These are phyloP conservation scores for Brassica nigra DNA, from an alignment of 345 rosid species.

Conservation along the genomic window DNA sequence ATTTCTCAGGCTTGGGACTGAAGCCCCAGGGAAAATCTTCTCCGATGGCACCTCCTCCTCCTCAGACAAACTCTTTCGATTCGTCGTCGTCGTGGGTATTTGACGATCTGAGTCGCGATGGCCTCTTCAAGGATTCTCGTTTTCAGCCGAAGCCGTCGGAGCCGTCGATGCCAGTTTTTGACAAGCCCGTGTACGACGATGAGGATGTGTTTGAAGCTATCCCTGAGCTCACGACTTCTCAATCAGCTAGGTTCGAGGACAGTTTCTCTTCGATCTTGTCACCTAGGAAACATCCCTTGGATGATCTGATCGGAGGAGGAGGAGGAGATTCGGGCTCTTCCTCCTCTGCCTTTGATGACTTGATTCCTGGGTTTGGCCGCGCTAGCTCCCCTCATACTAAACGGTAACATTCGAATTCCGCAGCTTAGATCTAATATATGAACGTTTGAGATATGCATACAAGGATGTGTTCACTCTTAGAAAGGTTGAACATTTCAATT, in stretches of 20 bases:
- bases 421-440: neutral
- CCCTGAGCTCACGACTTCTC: conserved; percentile 59
- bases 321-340: too few species aligned
- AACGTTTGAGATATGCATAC: too few species aligned
- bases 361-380: conserved; percentile 74
- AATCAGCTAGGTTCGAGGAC: conserved; percentile 47
- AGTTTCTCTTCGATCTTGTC: conserved; percentile 46
- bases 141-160: neutral
- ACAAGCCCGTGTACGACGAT: neutral
- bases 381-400: conserved; percentile 50
- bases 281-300: conserved; percentile 46
- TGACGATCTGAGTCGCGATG: neutral
- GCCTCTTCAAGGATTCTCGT: neutral
- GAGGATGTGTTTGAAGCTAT: conserved; percentile 54
- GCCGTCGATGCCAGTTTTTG: neutral
- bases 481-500: too few species aligned
- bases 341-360: conserved; percentile 57
- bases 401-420: conserved; percentile 37
- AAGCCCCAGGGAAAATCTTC: neutral
- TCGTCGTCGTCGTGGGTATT: neutral
- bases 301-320: conserved; percentile 52
- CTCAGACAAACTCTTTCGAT: neutral
- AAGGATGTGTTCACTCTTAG: too few species aligned
- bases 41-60: neutral
- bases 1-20: neutral